phyloP scores from a whole-genome alignment of 2,329 filamentous ascomycete genomes.

The Ophiocordyceps unilateralis region DNA sequence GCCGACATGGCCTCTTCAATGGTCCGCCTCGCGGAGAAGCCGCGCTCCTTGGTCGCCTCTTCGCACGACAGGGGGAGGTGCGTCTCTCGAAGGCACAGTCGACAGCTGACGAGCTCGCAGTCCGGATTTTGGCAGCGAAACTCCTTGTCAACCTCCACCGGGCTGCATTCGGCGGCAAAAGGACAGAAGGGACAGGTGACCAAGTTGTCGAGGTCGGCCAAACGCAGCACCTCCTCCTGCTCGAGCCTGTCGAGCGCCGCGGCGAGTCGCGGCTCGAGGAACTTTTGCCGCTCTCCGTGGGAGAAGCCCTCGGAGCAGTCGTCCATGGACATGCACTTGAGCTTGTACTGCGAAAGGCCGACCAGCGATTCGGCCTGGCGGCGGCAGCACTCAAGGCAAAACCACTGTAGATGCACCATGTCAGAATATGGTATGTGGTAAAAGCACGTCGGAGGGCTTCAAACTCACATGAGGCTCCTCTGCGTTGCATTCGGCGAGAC shows the following conservation, averaged over 20 bases:
- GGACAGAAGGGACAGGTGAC: constrained; percentile 69
- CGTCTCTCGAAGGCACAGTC: constrained; percentile 48
- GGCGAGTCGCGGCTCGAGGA: constrained; percentile 39
- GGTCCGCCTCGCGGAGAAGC: constrained; percentile 41
- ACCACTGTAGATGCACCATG: constrained; percentile 25
- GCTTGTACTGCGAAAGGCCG: constrained; percentile 48
- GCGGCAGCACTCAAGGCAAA: constrained; percentile 51
- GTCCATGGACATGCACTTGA: constrained; percentile 54
- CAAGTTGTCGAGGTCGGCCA: constrained; percentile 54
- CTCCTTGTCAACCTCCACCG: constrained; percentile 50
- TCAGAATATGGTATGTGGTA: neutral
- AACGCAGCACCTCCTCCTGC: constrained; percentile 50
- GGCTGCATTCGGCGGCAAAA: constrained; percentile 56
- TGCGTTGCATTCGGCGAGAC: constrained; percentile 50
- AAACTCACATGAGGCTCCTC: constrained; percentile 29
- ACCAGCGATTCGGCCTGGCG: constrained; percentile 50
- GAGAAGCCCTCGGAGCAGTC: constrained; percentile 48
- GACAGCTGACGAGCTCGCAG: constrained; percentile 48
- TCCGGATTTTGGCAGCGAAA: constrained; percentile 53
- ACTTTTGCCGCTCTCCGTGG: constrained; percentile 31
- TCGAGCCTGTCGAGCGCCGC: constrained; percentile 53
- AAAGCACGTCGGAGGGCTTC: too few species aligned
- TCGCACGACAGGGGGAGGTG: constrained; percentile 60
- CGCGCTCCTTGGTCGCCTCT: constrained; percentile 43
- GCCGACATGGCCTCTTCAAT: constrained; percentile 76